Base-by-base conservation (phyloP, 1,139 yeast species). In the Candida tetrigidarum region DNA sequence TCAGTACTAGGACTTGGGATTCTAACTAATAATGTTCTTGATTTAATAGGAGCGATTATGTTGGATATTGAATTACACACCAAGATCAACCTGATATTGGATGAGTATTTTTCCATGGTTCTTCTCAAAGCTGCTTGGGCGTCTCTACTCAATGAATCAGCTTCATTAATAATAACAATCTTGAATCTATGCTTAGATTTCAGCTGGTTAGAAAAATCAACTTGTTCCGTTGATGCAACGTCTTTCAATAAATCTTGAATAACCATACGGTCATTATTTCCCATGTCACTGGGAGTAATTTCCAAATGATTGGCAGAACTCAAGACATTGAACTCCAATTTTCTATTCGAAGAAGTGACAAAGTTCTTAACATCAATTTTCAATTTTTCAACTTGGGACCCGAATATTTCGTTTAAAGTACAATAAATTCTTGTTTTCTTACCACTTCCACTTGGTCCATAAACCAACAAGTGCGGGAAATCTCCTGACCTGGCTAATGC, bases 381-480 rank as follows among this genome's bases (percentile, higher is more conserved):
- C 69, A 93, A 76, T 60, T 66, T 85, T 52, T 88, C 93, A 18
- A 88, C 91, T 45, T 85, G 87, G 3, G 85, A 66, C 1, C 98
- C 98, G 60, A 85, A 93, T 43, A 93, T 75, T 57, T 89, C 92
- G 47, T 83, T 77, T 44, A 93, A 69, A 3, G 96, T 77, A 8
- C 96, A 84, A 66, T 91, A 80, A 14, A 92, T 89, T 55, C 99
- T 79, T 3, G 99, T 95, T 71, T 93, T 95, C 64, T 93, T 93
- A 49, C 99, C 99, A 14, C 96, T 88, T 5, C 99, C 99, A 39
- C 92, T 83, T 1, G 99, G 98, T 0, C 99, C 99, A 62, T 92
- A 92, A 9, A 93, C 81, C 33, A 93, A 70, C 44, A 93, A 67
- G 70, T 93, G 99, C 3, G 99, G 99, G 61, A 93, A 86, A 62